Base-by-base conservation (phyloP, 306 rosid species). In the Rosa chinensis region DNA sequence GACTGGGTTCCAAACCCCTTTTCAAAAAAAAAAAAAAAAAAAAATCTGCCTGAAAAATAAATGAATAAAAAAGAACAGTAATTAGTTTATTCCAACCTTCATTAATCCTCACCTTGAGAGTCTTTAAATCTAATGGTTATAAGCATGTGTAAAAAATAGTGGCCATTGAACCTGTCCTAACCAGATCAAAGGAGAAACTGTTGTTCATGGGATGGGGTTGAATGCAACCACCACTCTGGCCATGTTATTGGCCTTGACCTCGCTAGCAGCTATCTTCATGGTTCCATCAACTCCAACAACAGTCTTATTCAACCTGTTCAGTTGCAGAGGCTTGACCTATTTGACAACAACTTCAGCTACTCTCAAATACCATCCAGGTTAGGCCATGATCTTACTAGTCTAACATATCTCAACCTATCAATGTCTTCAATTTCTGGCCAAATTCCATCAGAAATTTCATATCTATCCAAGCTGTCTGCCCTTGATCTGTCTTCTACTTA, bases 321-420 rank as follows among this genome's bases (percentile, higher is more conserved):
- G 8, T 50, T 77, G 48, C 53, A 37, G 75, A 50, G 55, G 12
- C 85, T 85, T 23, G 72, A 44, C 52, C 81, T 82, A 4, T n/a
- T 81, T 0, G 56, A 14, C 43, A 81, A 85, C 43, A 10, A 81
- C 68, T 81, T 81, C 76, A 75, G 20, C 32, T 39, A 1, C 68
- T 85, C 85, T 28, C 17, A 28, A 62, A 82, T 85, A 35, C 81
- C 85, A 17, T 6, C 72, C 37, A 44, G 43, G 4, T 32, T 85
- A 7, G 76, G 55, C 0, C 64, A 4, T 32, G 61, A 21, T 53
- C 75, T 85, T 47, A 21, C 74, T 0, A 49, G 47, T 9, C 45
- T 49, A 44, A 53, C 66, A 11, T 49, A 66, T 40, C 40, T 77
- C 52, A 77, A 66, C 62, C 66, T 77, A 17, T 77, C 80, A 0